Base-by-base conservation (phyloP, 768 basidiomycete genomes). In the Termitomyces heimii region DNA sequence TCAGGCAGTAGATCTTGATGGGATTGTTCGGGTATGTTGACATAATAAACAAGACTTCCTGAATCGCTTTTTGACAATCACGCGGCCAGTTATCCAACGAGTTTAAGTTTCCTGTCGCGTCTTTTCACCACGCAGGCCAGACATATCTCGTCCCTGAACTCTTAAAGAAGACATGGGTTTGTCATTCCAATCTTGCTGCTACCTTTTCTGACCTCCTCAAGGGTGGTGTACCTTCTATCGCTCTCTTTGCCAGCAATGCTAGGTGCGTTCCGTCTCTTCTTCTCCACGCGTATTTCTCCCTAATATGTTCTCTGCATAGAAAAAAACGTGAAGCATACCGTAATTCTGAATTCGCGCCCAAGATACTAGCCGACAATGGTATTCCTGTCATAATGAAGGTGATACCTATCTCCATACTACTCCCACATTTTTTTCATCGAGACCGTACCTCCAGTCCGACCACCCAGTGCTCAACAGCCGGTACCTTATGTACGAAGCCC, bases 61-160 rank as follows among this genome's bases (percentile, higher is more conserved):
- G 7, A n/a, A 35, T 29, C 5, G 34, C 55, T 47, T 32, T 20
- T 44, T 16, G 31, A 24, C 40, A 14, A 53, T 12, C 32, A 31
- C 4, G 22, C 31, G 1, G 16, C 2, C 55, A 89, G 78, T 74
- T 92, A 3, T 82, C 88, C 10, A 89, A 92, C 68, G 90, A 93
- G 61, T 93, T 92, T 74, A 74, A 89, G 59, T 89, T 89, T 71
- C 81, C 85, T 0, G 73, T 91, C 37, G 82, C 88, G 0, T 85
- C 86, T 0, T 82, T 90, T 70, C 89, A 91, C 63, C 89, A 92
- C 62, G 89, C 90, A 1, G 83, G 84, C 42, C 88, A 92, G 62
- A 82, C 89, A 0, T 92, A 88, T 62, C 83, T 93, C 40, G 88
- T 92, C n/a, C 86, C 89, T 2, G 82, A 83, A 26, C 67, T 89